Base-by-base conservation (phyloP, 768 basidiomycete species). In the Mycena venus region DNA sequence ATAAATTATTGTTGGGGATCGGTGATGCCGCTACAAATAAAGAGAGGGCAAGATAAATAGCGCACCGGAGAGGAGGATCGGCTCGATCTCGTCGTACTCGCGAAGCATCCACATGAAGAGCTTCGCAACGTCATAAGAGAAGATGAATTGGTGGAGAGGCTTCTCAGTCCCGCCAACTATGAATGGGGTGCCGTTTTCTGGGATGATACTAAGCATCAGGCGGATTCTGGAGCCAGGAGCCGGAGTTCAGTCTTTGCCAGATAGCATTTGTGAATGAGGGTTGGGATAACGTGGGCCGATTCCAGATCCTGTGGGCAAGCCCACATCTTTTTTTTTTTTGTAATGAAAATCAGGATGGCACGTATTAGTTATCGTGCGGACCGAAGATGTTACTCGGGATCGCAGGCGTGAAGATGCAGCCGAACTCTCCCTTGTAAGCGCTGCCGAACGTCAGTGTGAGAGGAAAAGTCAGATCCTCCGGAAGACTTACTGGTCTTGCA, bases 381-480 rank as follows among this genome's bases (percentile, higher is more conserved):
- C 97, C 97, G 80, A 99, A 99, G n/a, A 99, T 92, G 81, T 97
- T 98, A 14, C 97, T 99, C 1, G 98, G 97, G 80, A 99, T 99
- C 17, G 97, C 96, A 47, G 96, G 95, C 6, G 97, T 98, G 81
- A 98, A 99, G 84, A 95, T 96, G 85, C 92, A 92, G 23, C 97
- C 97, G 78, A 93, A 98, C 83, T 99, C 94, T 77, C 98, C 96
- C 85, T 97, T 94, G 89, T 99, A 99, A 0, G 97, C 97, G 75
- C 97, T 97, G 32, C n/a, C 51, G 1, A 23, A 10, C 8, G 51
- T 63, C 40, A 73, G 61, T 19, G 38, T 21, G 36, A 27, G 21
- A 34, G 59, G 61, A 60, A 42, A 44, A 23, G 23, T 1, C 23
- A 3, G 15, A 25, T 31, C 23, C 21, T 65, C 31, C 38, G 36